Evolutionary conservation across 345 rosid genomes (phyloP), one percentile per base, ranked within the genome.

Genomic region (Eucalyptus polybractea): DNA sequence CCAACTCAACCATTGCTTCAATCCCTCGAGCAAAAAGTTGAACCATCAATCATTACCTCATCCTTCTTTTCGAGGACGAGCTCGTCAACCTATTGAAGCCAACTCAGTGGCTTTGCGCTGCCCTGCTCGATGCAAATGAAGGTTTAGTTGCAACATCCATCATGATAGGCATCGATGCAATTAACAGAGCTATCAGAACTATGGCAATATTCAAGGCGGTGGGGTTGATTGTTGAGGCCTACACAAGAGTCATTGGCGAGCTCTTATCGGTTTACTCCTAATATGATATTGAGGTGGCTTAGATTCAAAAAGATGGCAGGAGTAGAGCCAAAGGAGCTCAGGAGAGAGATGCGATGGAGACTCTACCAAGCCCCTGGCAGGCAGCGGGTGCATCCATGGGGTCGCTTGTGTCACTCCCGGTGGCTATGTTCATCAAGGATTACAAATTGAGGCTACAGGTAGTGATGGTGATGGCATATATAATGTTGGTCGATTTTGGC

Each of bases 201-300:
- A 96, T 97, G 85, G 93, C 87, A 91, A 92, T 97, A 10, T 93
- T 92, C 16, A 98, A 98, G n/a, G 91, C 94, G 24, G 94, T 96
- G 0, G 96, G 98, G 7, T 90, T 97, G 56, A 89, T 97, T 2
- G 96, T 94, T 0, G 94, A 97, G 12, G 96, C 97, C 8, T 94
- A 95, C 67, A 94, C 97, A 90, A 96, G 95, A 98, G 98, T 96
- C 27, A 95, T 94, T 6, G 98, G 99, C 37, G 97, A 96, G 92
- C 94, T 94, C 50, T 96, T 95, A 42, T 96, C 96, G 4, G 95
- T 96, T 22, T 95, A 93, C 90, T 92, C 97, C 12, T 94, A 96
- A 56, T 91, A 92, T 22, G 99, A 96, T 90, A 92, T 95, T 22
- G 95, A 95, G 89, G 21, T 91, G 49, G 93, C 97, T 10, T 96